Conservation (phyloP, 768 basidiomycete species). For the Trametes cingulata region DNA sequence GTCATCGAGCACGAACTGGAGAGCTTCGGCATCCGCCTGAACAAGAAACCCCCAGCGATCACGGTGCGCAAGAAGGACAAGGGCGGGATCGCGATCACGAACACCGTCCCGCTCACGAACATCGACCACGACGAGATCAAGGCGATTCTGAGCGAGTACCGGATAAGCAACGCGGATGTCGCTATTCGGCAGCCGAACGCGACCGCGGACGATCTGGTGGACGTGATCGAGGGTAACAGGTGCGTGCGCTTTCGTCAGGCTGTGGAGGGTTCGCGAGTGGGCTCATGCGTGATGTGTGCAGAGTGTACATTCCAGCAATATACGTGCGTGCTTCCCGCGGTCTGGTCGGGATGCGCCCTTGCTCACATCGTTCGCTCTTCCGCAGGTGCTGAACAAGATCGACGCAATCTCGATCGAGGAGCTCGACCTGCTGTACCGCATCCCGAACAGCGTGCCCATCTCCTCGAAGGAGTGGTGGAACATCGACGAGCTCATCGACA, state of each 20-base stretch:
- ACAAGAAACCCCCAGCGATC: conserved; percentile 91
- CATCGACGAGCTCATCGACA: conserved; percentile 88
- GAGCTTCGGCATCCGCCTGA: conserved; percentile 96
- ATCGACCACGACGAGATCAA: conserved; percentile 97
- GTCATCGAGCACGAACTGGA: conserved; percentile 92
- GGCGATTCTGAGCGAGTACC: conserved; percentile 92
- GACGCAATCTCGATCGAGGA: conserved; percentile 99
- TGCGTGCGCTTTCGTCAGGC: conserved; percentile 34
- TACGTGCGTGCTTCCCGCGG: conserved; percentile 62
- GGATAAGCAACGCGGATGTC: conserved; percentile 84
- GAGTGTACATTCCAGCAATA: conserved; percentile 91
- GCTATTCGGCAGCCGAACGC: conserved; percentile 91
- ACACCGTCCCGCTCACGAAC: conserved; percentile 94
- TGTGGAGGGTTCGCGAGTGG: background rate
- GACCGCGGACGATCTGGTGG: conserved; percentile 94
- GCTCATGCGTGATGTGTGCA: conserved; percentile 29
- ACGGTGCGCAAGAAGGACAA: conserved; percentile 84
- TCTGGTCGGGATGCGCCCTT: too few species aligned
- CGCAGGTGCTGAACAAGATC: conserved; percentile 47
- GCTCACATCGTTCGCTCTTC: background rate
- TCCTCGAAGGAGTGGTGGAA: conserved; percentile 96
- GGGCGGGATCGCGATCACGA: conserved; percentile 92
- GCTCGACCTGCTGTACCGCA: conserved; percentile 92
- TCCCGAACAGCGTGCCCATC: conserved; percentile 93
- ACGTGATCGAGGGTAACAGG: conserved; percentile 96